Conservation (phyloP, 805 yeast species). For the Cyberlindnera misumaiensis region DNA sequence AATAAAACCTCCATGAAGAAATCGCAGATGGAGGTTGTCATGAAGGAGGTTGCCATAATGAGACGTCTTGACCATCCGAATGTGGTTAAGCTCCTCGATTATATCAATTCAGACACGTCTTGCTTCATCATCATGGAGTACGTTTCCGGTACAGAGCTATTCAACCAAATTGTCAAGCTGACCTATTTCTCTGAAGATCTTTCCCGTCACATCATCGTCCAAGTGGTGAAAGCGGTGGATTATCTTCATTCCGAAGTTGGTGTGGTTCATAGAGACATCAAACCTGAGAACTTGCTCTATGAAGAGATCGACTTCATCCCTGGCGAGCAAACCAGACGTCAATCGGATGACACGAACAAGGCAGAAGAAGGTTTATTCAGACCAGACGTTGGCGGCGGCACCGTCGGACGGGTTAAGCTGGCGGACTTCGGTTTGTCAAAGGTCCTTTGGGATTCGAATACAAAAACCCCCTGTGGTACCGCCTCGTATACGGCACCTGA, state of each 20-base stretch:
- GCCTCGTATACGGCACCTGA: slow-evolving; percentile 99
- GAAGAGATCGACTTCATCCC: slow-evolving; percentile 52
- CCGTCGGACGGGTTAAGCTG: slow-evolving; percentile 80
- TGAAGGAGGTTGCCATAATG: slow-evolving; percentile 77
- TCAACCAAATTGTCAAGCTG: slow-evolving; percentile 58
- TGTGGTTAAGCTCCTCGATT: slow-evolving; percentile 58
- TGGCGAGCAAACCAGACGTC: slow-evolving; percentile 34
- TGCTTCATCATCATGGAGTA: slow-evolving; percentile 62
- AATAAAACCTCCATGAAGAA: slow-evolving; percentile 62
- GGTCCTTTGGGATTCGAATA: slow-evolving; percentile 68
- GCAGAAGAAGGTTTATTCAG: slow-evolving; percentile 82
- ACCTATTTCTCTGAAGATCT: slow-evolving; percentile 63
- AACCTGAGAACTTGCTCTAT: slow-evolving; percentile 67
- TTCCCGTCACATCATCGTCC: slow-evolving; percentile 55
- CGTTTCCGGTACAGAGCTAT: slow-evolving; percentile 73
- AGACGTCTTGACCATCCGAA: slow-evolving; percentile 58
- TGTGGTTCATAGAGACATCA: slow-evolving; percentile 63
- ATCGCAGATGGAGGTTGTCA: slow-evolving; percentile 58
- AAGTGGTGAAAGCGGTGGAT: slow-evolving; percentile 56
- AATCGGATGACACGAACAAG: slow-evolving; percentile 65
- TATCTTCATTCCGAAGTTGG: slow-evolving; percentile 66
- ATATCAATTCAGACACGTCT: slow-evolving; percentile 52
- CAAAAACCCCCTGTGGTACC: slow-evolving; percentile 98
- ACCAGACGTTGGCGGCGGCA: slow-evolving; percentile 85
- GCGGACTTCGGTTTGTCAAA: slow-evolving; percentile 96